Evolutionary conservation across 1,284 basidiomycete species (phyloP), one percentile per base, ranked within the genome.

Genomic region (Takashimella tepidaria): DNA sequence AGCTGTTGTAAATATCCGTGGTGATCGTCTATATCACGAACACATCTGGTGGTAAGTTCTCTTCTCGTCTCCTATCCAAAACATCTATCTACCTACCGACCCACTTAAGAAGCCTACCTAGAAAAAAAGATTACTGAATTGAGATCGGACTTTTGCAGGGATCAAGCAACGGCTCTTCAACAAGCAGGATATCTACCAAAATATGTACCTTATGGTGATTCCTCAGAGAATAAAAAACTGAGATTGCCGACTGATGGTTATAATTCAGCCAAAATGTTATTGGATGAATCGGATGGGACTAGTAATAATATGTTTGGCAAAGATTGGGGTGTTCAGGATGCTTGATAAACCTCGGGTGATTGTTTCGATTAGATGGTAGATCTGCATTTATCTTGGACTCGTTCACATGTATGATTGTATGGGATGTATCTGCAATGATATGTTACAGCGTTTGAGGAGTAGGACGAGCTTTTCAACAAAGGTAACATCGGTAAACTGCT

Each of bases 11-110:
- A 82, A 81, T 56, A 74, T 83, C 45, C 76, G 82, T 40, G 82
- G 82, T 2, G 82, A 83, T 60, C 70, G 81, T 57, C 62, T 81
- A 37, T 79, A 78, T 42, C 80, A 82, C 60, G 80, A 82, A 77
- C 80, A 68, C 54, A 79, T 72, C 8, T 58, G 64, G 55, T 74
- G 72, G 70, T 62, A 49, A 55, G 61, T 74, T 5, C 26, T 41
- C n/a, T 13, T 37, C 8, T 37, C 31, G 16, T 8, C 16, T 37
- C 31, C 31, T 16, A 37, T 37, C 31, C 31, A 37, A 8, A n/a
- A n/a, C n/a, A n/a, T n/a, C n/a, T n/a, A n/a, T n/a, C n/a, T n/a
- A n/a, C n/a, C n/a, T n/a, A n/a, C n/a, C n/a, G n/a, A n/a, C n/a
- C n/a, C n/a, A n/a, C n/a, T n/a, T n/a, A n/a, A n/a, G n/a, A n/a